These are phyloP conservation scores for Imleria badia DNA, from an alignment of 768 basidiomycete species.

Conservation along the genomic window DNA sequence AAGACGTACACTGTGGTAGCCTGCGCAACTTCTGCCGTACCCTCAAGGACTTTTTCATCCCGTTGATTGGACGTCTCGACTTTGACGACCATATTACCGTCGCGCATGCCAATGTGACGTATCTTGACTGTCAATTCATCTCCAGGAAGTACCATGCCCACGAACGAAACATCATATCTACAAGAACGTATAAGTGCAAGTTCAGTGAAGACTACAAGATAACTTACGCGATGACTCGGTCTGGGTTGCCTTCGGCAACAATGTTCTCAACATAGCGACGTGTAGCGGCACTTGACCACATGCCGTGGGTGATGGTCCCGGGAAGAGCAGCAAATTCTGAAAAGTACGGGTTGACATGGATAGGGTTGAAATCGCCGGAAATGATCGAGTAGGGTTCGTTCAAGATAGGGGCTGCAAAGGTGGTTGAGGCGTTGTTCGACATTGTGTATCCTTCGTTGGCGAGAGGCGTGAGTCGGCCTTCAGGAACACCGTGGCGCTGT, in stretches of 20 bases:
- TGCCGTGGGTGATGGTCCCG: constrained; percentile 95
- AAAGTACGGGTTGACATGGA: constrained; percentile 98
- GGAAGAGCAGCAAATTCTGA: constrained; percentile 90
- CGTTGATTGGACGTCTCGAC: constrained; percentile 81
- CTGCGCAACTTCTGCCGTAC: constrained; percentile 91
- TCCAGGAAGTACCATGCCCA: constrained; percentile 94
- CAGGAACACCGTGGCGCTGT: constrained; percentile 81
- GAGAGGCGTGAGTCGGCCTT: constrained; percentile 76
- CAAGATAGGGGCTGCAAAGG: constrained; percentile 81
- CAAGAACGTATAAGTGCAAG: constrained; percentile 3
- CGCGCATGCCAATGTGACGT: constrained; percentile 87
- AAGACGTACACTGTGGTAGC: constrained; percentile 94
- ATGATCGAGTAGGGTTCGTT: constrained; percentile 96
- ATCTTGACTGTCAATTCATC: constrained; percentile 86
- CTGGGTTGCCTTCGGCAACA: constrained; percentile 89
- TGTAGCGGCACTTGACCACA: constrained; percentile 96
- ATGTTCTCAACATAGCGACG: constrained; percentile 90
- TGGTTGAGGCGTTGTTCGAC: constrained; percentile 57
- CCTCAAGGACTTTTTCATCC: constrained; percentile 90
- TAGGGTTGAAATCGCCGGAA: constrained; percentile 98
- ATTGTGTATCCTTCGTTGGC: constrained; percentile 87
- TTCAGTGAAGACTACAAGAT: background rate
- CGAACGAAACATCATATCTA: constrained; percentile 92
- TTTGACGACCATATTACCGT: constrained; percentile 90
- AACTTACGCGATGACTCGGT: constrained; percentile 83